Conservation (phyloP, 495 filamentous ascomycete genomes). For the Xylaria nigripes region DNA sequence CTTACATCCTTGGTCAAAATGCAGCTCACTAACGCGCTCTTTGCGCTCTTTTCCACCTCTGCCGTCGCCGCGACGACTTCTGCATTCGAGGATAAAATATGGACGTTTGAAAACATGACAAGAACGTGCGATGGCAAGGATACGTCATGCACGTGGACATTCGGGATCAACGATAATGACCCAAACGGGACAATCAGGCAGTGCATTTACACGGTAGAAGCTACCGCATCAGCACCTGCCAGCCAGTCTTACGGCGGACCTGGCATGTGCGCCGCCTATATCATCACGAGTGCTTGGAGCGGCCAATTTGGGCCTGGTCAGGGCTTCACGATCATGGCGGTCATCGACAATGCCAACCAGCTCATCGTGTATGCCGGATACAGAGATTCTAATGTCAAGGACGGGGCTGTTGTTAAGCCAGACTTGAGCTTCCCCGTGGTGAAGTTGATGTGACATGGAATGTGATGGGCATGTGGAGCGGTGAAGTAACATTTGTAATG, state of each 20-base stretch:
- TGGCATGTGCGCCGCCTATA: slow-evolving; percentile 40
- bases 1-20: slow-evolving; percentile 26
- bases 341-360: slow-evolving; percentile 35
- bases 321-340: slow-evolving; percentile 47
- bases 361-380: slow-evolving; percentile 46
- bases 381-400: slow-evolving; percentile 26
- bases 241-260: slow-evolving; percentile 33
- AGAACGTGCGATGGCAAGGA: slow-evolving; percentile 41
- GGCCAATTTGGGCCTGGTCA: slow-evolving; percentile 44
- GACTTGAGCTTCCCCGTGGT: slow-evolving; percentile 48
- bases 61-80: slow-evolving; percentile 36
- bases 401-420: slow-evolving; percentile 40
- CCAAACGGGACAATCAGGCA: slow-evolving; percentile 19
- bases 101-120: slow-evolving; percentile 42
- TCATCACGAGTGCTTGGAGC: slow-evolving; percentile 48
- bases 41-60: slow-evolving; percentile 30
- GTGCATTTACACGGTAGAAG: slow-evolving; percentile 35
- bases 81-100: slow-evolving; percentile 31
- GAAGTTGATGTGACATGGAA: slow-evolving; percentile 26
- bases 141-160: slow-evolving; percentile 41
- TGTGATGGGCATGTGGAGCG: background rate
- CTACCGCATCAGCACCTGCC: slow-evolving; percentile 23
- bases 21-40: slow-evolving; percentile 37
- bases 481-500: background rate
- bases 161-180: slow-evolving; percentile 36